Evolutionary conservation across 768 basidiomycete species (phyloP), one percentile per base, ranked within the genome.

Genomic region (Infundibulicybe gibba): DNA sequence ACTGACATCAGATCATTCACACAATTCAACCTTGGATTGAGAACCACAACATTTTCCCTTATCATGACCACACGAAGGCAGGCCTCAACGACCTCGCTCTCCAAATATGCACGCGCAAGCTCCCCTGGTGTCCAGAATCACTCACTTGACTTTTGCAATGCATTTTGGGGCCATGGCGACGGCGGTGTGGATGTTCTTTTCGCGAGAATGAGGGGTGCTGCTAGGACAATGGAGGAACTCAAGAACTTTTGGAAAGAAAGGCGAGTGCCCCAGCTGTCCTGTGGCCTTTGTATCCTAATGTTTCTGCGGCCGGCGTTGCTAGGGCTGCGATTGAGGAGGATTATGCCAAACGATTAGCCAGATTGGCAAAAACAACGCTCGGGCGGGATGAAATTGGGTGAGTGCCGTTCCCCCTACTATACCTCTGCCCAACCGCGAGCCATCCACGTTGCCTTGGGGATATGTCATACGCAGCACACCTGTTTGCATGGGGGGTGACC

Each of bases 371-470:
- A 65, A 56, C 73, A 49, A 56, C 78, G 6, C 66, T 97, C 33
- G 95, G 94, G 35, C 80, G 78, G 56, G 94, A 97, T 63, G 97
- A 97, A 68, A 90, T 94, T 53, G 95, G 94, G 93, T 94, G 63
- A 60, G 87, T 79, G n/a, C 31, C 41, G n/a, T 14, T 21, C 6
- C 32, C 44, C 39, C 33, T 44, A 32, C 37, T 17, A 37, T 42
- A 12, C 32, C 21, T 13, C 44, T 45, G 17, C n/a, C 35, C 35
- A 19, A 38, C 25, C 25, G 25, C 25, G 25, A 25, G 25, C 25
- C 25, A 25, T 25, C 25, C 25, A 25, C 25, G 10, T 35, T 17
- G 21, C 49, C 30, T 32, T 19, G 33, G 14, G 30, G 21, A 45
- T 37, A 33, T 37, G 37, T 13, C 44, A 9, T 39, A n/a, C 30